Percentiles rank a stretch among this genome's conserved stretches.
phyloP scores from a whole-genome alignment of 257 asterid genomes.

The Vinca minor region DNA sequence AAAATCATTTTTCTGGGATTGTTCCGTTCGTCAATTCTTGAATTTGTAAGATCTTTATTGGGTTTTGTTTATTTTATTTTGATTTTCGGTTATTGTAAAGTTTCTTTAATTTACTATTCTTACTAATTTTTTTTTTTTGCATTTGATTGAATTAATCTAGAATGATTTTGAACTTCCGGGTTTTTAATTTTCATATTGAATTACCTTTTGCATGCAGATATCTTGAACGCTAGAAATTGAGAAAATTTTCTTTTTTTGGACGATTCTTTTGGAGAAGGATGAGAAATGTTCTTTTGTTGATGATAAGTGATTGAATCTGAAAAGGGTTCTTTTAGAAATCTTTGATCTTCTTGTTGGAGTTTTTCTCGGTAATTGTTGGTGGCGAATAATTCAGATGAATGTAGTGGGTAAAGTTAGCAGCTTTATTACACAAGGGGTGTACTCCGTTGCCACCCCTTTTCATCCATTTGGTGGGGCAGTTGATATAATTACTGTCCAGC shows the following conservation, averaged over 20 bases:
- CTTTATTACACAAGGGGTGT: too few relatives aligned
- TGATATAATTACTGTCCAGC: slow-evolving; percentile 75
- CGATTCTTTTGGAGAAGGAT: slow-evolving; percentile 2
- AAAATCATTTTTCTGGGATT: slow-evolving; percentile 14
- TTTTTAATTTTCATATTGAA: slow-evolving; percentile 16
- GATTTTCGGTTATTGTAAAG: not conserved
- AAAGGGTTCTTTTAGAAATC: slow-evolving; percentile 8
- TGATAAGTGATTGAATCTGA: slow-evolving; percentile 18
- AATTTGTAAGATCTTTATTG: slow-evolving; percentile 33
- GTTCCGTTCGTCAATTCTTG: slow-evolving; percentile 23
- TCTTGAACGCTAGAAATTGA: slow-evolving; percentile 21
- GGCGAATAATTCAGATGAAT: slow-evolving; percentile 53
- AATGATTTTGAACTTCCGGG: slow-evolving; percentile 17
- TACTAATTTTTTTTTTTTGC: too few relatives aligned
- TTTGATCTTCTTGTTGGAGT: slow-evolving; percentile 5
- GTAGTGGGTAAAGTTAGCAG: slow-evolving; percentile 75
- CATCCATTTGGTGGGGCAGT: slow-evolving; percentile 99
- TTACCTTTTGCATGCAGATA: slow-evolving; percentile 48
- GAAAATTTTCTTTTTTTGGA: not conserved
- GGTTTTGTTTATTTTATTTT: slow-evolving; percentile 9
- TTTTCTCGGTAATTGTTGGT: slow-evolving; percentile 20
- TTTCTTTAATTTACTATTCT: slow-evolving; percentile 15
- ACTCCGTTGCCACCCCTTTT: too few relatives aligned
- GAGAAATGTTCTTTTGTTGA: slow-evolving; percentile 4
- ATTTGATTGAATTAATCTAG: slow-evolving; percentile 24